Conservation (phyloP, 371 early-diverging fungal species). For the Mortierella sp. region DNA sequence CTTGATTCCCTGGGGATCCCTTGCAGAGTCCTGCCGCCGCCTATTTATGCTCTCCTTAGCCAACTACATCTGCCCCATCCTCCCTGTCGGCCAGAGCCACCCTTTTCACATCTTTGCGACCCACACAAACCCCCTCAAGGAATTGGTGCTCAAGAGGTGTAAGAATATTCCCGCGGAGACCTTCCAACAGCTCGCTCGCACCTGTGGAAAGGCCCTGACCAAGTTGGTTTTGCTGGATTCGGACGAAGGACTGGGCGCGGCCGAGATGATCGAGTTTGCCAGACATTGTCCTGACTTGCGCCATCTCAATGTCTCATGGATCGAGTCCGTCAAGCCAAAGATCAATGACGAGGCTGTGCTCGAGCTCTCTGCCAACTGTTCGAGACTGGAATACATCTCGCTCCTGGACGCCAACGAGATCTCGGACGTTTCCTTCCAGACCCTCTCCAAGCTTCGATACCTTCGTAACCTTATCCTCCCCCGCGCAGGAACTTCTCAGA, state of each 20-base stretch:
- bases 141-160: slow-evolving; percentile 55
- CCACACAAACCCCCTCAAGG: slow-evolving; percentile 50
- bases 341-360: slow-evolving; percentile 53
- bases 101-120: slow-evolving; percentile 52
- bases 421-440: slow-evolving; percentile 55
- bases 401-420: slow-evolving; percentile 55
- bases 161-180: slow-evolving; percentile 56
- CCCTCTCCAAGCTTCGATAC: slow-evolving; percentile 45
- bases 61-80: slow-evolving; percentile 52
- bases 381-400: slow-evolving; percentile 51
- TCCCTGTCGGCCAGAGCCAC: slow-evolving; percentile 41
- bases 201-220: slow-evolving; percentile 56
- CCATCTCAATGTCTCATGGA: slow-evolving; percentile 53
- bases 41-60: slow-evolving; percentile 52
- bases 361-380: slow-evolving; percentile 41
- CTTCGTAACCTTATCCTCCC: slow-evolving; percentile 54
- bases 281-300: slow-evolving; percentile 49
- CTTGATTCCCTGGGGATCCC: slow-evolving; percentile 48
- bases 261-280: slow-evolving; percentile 54
- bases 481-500: slow-evolving; percentile 40
- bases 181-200: slow-evolving; percentile 47
- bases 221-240: slow-evolving; percentile 55
- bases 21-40: slow-evolving; percentile 57
- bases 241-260: slow-evolving; percentile 42
- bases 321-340: slow-evolving; percentile 49